A percentile compares a stretch with the other conserved stretches of the same genome.
Conservation (phyloP, 2,329 filamentous ascomycete genomes). For the Chaetothyriales sp. region DNA sequence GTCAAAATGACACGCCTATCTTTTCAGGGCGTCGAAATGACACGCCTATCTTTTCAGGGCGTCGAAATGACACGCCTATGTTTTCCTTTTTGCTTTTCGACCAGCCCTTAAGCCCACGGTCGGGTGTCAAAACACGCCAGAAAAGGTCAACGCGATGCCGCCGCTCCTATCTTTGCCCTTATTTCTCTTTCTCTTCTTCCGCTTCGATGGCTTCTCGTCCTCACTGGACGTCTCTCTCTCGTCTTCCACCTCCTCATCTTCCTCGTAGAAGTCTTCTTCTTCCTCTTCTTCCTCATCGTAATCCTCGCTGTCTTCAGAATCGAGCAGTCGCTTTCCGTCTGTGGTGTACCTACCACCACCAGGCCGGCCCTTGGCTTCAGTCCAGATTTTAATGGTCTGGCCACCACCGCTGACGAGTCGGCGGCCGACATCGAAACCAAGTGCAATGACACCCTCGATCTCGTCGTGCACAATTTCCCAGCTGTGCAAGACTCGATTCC, state of each 20-base stretch:
- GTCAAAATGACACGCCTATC: background rate
- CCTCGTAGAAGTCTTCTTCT: slow-evolving; percentile 34
- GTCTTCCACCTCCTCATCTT: slow-evolving; percentile 33
- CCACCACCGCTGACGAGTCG: slow-evolving; percentile 86
- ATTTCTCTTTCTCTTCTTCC: slow-evolving; percentile 34
- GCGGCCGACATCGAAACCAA: slow-evolving; percentile 74
- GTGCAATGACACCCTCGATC: slow-evolving; percentile 65
- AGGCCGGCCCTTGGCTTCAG: slow-evolving; percentile 46
- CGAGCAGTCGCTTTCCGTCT: slow-evolving; percentile 22
- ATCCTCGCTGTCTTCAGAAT: slow-evolving; percentile 31
- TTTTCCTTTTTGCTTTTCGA: background rate
- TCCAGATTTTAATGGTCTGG: slow-evolving; percentile 78
- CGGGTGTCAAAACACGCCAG: background rate
- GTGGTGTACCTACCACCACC: slow-evolving; percentile 23
- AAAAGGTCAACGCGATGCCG: slow-evolving; percentile 16
- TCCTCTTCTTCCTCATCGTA: slow-evolving; percentile 33
- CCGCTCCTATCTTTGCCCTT: slow-evolving; percentile 29
- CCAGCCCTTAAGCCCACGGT: too few species aligned
- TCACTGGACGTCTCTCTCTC: slow-evolving; percentile 28
- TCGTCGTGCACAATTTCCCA: slow-evolving; percentile 60
- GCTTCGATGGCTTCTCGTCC: slow-evolving; percentile 31
- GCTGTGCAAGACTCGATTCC: slow-evolving; percentile 56
- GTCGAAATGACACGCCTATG: background rate
- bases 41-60: background rate
- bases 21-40: background rate